Conservation (phyloP, 768 basidiomycete species). For the Naganishia antarctica region DNA sequence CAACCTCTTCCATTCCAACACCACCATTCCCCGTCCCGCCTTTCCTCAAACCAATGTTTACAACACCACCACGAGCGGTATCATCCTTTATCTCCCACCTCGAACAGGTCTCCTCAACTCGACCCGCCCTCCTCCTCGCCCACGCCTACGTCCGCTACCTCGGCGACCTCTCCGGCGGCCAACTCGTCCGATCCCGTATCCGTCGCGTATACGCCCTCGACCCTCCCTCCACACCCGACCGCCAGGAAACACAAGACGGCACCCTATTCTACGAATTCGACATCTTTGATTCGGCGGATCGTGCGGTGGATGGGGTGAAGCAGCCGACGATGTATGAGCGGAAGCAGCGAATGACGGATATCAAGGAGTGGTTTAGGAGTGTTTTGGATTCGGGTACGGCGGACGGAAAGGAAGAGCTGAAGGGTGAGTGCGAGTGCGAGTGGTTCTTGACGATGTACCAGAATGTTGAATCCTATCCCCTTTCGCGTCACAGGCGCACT, state of each 20-base stretch:
- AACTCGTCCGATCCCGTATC: slow-evolving; percentile 62
- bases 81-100: slow-evolving; percentile 58
- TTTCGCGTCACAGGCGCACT: slow-evolving; percentile 13
- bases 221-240: slow-evolving; percentile 23
- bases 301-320: slow-evolving; percentile 54
- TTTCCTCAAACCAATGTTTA: slow-evolving; percentile 54
- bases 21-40: slow-evolving; percentile 49
- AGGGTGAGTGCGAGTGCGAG: slow-evolving; percentile 19
- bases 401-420: slow-evolving; percentile 27
- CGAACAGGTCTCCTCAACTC: slow-evolving; percentile 52
- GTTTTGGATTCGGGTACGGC: slow-evolving; percentile 42
- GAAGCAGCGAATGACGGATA: slow-evolving; percentile 56
- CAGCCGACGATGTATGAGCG: slow-evolving; percentile 48
- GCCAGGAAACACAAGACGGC: slow-evolving; percentile 45
- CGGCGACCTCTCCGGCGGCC: slow-evolving; percentile 74
- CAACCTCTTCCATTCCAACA: slow-evolving; percentile 24
- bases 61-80: slow-evolving; percentile 55
- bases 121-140: slow-evolving; percentile 60
- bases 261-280: slow-evolving; percentile 65
- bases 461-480: background rate
- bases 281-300: slow-evolving; percentile 49
- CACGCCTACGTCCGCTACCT: slow-evolving; percentile 80
- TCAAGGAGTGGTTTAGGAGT: slow-evolving; percentile 67
- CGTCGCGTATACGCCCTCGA: slow-evolving; percentile 65
- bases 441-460: background rate